Percentiles rank a stretch among this genome's conserved stretches.
Conservation (phyloP, 305 asterid genomes). For the Salvia sclarea region DNA sequence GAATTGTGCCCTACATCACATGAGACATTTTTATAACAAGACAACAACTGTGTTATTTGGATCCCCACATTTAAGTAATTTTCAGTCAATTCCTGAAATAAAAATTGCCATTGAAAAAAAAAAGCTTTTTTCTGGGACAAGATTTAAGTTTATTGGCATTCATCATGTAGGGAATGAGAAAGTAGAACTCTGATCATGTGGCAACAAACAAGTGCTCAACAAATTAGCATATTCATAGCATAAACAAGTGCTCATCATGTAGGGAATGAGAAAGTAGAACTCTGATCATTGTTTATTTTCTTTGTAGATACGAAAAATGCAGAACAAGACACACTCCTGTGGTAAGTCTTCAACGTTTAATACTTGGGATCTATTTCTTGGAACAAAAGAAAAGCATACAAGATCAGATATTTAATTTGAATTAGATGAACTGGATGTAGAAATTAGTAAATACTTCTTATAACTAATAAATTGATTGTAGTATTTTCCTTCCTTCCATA, state of each 20-base stretch:
- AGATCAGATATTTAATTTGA: neutral
- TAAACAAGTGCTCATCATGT: slow-evolving; percentile 11
- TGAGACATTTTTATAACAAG: neutral
- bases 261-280: no score
- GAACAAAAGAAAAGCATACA: slow-evolving; percentile 4
- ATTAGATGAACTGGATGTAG: neutral
- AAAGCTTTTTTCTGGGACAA: neutral
- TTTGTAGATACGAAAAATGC: neutral
- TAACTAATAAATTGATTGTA: neutral
- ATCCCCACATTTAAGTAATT: slow-evolving; percentile 9
- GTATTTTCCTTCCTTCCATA: neutral
- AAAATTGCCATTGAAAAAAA: neutral
- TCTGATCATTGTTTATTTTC: neutral
- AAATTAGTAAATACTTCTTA: neutral
- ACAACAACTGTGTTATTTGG: slow-evolving; percentile 2
- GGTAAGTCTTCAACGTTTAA: slow-evolving; percentile 26
- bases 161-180: neutral
- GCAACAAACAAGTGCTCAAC: neutral
- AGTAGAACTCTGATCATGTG: slow-evolving; percentile 4
- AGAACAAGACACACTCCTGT: slow-evolving; percentile 17
- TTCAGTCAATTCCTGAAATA: slow-evolving; percentile 5
- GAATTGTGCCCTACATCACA: slow-evolving; percentile 10
- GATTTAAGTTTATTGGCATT: slow-evolving; percentile 1
- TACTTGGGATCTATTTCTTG: slow-evolving; percentile 2
- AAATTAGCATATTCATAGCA: slow-evolving; percentile 22